A percentile compares a stretch with the other conserved stretches of the same genome.
Evolutionary conservation across 2,329 filamentous ascomycete species (phyloP).

Genomic region (Cytospora paraplurivora): DNA sequence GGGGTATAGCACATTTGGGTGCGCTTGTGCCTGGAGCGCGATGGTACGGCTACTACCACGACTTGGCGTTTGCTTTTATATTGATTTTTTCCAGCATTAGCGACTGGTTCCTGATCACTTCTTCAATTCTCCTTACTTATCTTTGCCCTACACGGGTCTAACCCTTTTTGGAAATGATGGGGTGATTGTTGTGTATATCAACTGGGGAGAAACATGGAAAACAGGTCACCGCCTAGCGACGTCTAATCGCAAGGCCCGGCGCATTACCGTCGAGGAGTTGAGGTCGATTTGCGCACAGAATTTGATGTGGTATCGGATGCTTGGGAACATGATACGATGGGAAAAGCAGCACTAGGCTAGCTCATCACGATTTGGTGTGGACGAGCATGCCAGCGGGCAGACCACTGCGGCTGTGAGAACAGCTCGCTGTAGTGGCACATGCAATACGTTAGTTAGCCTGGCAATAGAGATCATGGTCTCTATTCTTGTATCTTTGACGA

Average conservation of each 20-base stretch:
- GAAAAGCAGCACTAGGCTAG: neutral
- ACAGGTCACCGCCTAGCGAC: neutral
- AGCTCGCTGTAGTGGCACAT: neutral
- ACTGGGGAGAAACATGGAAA: neutral
- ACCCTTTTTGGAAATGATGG: neutral
- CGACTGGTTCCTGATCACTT: neutral
- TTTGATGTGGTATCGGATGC: neutral
- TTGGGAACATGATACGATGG: neutral
- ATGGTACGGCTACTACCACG: neutral
- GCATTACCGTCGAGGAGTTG: neutral
- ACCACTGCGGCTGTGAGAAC: neutral
- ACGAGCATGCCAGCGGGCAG: neutral
- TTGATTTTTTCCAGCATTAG: neutral
- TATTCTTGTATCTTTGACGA: neutral
- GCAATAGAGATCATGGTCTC: neutral
- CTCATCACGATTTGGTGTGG: neutral
- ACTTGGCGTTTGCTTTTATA: neutral
- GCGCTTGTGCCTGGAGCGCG: neutral
- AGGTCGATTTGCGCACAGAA: neutral
- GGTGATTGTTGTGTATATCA: neutral
- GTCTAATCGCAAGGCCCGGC: neutral
- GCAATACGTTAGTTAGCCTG: conserved; percentile 1
- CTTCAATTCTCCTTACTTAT: neutral
- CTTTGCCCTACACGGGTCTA: neutral
- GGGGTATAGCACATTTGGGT: neutral